Base-by-base conservation (phyloP, 1,284 basidiomycete genomes). In the Ustilago esculenta region DNA sequence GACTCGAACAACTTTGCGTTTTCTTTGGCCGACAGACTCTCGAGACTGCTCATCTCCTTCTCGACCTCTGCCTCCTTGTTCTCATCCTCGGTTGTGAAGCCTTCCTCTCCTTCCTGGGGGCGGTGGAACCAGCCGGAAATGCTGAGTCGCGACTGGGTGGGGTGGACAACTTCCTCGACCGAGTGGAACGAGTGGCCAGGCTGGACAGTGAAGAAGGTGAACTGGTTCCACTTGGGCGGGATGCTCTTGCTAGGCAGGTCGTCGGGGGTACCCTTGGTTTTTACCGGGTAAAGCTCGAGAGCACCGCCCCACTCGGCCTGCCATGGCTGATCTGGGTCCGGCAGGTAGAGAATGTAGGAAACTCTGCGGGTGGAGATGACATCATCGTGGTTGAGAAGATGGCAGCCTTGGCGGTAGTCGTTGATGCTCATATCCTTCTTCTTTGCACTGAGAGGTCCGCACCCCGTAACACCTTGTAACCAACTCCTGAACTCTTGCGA, bases 401-500 rank as follows among this genome's bases (percentile, higher is more conserved):
- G 95, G 79, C 94, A 85, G 75, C 85, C 85, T 75, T 90, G 87
- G 20, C 89, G 90, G 84, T 98, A 98, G 21, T 92, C 90, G 81
- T 93, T 94, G 73, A 95, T 91, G 45, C 92, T 92, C 88, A 94
- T 94, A 84, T 98, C 95, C 80, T 94, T 94, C 83, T 94, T 97
- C 56, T 86, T 88, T 46, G 93, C 94, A 54, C 84, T 94, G 41
- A 98, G 86, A 7, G 94, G 90, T 1, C 93, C 94, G 71, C 94
- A 98, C 4, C 93, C 92, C 0, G 95, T 98, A 23, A 98, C 91
- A 3, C 88, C 85, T 55, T 89, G 90, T 29, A 98, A 84, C 83
- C 95, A 95, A 9, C 86, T 80, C 48, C 95, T 89, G 84, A 98
- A 98, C 44, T 87, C 85, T 9, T 86, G 77, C 6, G 93, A 95